Evolutionary conservation across 768 basidiomycete species (phyloP).

Genomic region (Tylopilus balloui): DNA sequence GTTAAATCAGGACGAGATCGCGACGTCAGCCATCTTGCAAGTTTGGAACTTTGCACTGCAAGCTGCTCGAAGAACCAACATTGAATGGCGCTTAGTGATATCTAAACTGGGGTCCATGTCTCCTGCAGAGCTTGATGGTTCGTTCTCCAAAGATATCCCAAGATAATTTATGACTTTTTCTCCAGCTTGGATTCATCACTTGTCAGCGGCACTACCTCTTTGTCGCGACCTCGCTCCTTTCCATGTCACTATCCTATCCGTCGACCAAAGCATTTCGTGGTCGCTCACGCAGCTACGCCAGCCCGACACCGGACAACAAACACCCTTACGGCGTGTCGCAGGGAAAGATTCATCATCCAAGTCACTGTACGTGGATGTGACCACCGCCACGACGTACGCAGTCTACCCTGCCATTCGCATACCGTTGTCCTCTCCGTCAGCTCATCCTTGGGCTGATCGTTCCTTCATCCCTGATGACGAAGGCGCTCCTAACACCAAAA

Average conservation of each 20-base stretch:
- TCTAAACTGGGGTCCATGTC: constrained; percentile 62
- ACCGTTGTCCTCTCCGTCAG: constrained; percentile 39
- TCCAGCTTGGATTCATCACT: constrained; percentile 61
- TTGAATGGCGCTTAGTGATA: constrained; percentile 80
- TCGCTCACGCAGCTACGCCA: constrained; percentile 41
- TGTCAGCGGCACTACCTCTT: constrained; percentile 39
- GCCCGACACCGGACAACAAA: constrained; percentile 16
- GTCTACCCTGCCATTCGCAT: constrained; percentile 41
- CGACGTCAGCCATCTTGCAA: constrained; percentile 48
- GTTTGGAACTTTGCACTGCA: constrained; percentile 69
- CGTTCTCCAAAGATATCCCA: constrained; percentile 20
- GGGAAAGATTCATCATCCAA: constrained; percentile 30
- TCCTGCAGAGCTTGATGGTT: constrained; percentile 61
- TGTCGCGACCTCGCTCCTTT: constrained; percentile 45
- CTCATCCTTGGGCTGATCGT: constrained; percentile 20
- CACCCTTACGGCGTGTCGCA: constrained; percentile 27
- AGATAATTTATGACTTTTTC: constrained; percentile 3
- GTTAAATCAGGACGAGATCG: constrained; percentile 48
- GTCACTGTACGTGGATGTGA: constrained; percentile 32
- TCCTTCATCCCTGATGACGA: constrained; percentile 34
- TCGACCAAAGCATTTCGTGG: constrained; percentile 58
- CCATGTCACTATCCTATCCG: constrained; percentile 58
- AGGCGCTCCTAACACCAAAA: constrained; percentile 21
- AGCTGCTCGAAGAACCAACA: constrained; percentile 58
- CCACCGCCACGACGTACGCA: constrained; percentile 45